Conservation (phyloP, 2,329 filamentous ascomycete species). For the Ophiostoma angusticollis region DNA sequence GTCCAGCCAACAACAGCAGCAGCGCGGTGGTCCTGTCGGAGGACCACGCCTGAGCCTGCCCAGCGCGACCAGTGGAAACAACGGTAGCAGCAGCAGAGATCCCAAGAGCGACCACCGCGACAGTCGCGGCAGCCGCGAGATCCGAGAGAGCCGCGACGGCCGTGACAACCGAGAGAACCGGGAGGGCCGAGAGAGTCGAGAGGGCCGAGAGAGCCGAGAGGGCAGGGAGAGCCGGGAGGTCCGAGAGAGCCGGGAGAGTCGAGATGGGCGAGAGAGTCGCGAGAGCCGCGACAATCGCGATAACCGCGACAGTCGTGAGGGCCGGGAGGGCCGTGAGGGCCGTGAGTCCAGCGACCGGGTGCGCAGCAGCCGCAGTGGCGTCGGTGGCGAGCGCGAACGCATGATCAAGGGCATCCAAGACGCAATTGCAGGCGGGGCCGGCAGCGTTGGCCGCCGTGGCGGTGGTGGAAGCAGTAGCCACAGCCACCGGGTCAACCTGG, state of each 20-base stretch:
- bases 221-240: background rate
- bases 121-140: slow-evolving; percentile 16
- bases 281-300: background rate
- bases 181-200: no score
- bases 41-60: slow-evolving; percentile 1
- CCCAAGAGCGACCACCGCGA: no score
- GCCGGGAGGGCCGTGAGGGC: no score
- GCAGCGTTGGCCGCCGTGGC: slow-evolving; percentile 20
- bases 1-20: slow-evolving; percentile 1
- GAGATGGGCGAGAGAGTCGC: no score
- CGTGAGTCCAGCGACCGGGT: slow-evolving; percentile 22
- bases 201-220: no score
- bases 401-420: slow-evolving; percentile 44
- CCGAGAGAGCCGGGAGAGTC: background rate
- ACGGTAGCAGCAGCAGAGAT: background rate
- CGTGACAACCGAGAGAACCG: background rate
- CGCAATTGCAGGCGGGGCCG: slow-evolving; percentile 26
- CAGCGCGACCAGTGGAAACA: slow-evolving; percentile 4
- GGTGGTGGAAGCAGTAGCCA: slow-evolving; percentile 23
- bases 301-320: background rate
- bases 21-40: no score
- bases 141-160: background rate
- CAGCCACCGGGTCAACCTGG: slow-evolving; percentile 31
- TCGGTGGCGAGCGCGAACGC: slow-evolving; percentile 27
- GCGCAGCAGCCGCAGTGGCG: slow-evolving; percentile 23